These are phyloP conservation scores for Leptosphaerulina australis DNA, from an alignment of 2,329 filamentous ascomycete species.

Conservation along the genomic window DNA sequence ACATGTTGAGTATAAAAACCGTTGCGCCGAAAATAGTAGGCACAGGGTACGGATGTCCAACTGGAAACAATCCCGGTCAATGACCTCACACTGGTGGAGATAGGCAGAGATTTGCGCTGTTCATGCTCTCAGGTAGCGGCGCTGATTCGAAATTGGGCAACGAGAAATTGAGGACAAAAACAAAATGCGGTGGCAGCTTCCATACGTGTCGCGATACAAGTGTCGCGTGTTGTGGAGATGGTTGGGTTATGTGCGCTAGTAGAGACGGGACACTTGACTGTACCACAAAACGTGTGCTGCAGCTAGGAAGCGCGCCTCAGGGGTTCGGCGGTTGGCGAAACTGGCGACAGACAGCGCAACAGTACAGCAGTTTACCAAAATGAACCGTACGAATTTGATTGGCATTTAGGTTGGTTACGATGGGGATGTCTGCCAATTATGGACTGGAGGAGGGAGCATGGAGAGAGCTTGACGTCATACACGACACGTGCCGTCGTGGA, in stretches of 20 bases:
- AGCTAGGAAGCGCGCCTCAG: slow-evolving; percentile 15
- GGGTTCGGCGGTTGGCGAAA: slow-evolving; percentile 1
- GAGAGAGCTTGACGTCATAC: slow-evolving; percentile 11
- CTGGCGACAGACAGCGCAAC: background rate
- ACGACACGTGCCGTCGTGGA: slow-evolving; percentile 1
- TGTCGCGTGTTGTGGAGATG: slow-evolving; percentile 11
- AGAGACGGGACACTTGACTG: slow-evolving; percentile 3
- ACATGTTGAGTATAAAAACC: slow-evolving; percentile 15
- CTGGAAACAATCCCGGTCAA: slow-evolving; percentile 42
- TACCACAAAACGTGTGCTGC: slow-evolving; percentile 13
- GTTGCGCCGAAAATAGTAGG: slow-evolving; percentile 22
- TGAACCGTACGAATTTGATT: background rate
- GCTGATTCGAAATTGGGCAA: background rate
- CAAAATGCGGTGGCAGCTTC: slow-evolving; percentile 12
- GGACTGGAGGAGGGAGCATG: slow-evolving; percentile 1
- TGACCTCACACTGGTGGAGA: slow-evolving; percentile 39
- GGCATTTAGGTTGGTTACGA: background rate
- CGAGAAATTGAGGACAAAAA: background rate
- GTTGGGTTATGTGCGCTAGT: slow-evolving; percentile 7
- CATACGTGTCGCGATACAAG: slow-evolving; percentile 16
- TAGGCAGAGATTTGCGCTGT: slow-evolving; percentile 15
- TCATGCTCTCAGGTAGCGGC: slow-evolving; percentile 8
- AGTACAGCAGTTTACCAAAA: background rate
- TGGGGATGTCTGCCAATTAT: slow-evolving; percentile 1
- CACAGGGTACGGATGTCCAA: slow-evolving; percentile 23